Evolutionary conservation across 495 filamentous ascomycete genomes (phyloP).

Genomic region (Xylaria sp.): DNA sequence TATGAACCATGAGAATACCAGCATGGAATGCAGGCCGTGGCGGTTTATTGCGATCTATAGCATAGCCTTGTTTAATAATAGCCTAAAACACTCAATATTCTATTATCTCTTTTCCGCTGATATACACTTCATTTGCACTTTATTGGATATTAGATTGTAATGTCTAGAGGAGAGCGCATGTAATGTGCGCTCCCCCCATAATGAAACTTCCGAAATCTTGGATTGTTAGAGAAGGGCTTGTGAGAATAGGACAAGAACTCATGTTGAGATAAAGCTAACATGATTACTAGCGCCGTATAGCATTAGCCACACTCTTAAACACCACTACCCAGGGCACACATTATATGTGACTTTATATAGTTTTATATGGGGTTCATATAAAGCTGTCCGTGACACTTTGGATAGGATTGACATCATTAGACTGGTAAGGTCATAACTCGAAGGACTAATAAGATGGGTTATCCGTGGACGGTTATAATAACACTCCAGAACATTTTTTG

Average conservation of each 20-base stretch:
- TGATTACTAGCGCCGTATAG: neutral
- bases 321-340: neutral
- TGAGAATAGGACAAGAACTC: neutral
- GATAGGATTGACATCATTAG: neutral
- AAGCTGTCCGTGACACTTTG: neutral
- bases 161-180: neutral
- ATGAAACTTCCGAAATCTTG: neutral
- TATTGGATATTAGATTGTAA: neutral
- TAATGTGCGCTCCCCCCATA: neutral
- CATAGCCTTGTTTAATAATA: neutral
- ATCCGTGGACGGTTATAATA: neutral
- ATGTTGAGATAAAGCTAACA: neutral
- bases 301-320: neutral
- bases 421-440: neutral
- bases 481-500: neutral
- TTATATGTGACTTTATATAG: neutral
- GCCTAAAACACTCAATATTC: too few relatives aligned
- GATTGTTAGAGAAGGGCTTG: neutral
- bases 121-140: neutral
- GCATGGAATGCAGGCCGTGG: neutral
- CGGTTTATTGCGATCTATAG: neutral
- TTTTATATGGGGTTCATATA: neutral
- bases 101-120: neutral
- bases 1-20: neutral
- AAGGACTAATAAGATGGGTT: neutral